Evolutionary conservation across 208 protist genomes (phyloP).

Genomic region (Leptomonas seymouri): DNA sequence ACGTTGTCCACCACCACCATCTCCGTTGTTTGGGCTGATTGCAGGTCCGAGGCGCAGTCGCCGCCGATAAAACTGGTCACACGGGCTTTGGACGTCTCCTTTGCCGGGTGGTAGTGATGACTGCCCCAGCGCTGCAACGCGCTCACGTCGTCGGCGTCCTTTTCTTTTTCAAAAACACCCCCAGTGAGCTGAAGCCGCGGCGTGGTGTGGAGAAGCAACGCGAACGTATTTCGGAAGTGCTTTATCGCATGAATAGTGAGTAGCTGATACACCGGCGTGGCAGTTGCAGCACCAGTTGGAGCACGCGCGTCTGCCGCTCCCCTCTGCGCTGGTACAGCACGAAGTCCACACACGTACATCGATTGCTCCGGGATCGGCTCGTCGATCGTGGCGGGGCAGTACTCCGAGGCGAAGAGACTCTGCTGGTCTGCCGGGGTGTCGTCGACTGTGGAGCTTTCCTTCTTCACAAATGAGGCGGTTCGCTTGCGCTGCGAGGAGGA

Average conservation of each 20-base stretch:
- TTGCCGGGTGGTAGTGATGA: background rate
- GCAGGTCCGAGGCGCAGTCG: slow-evolving; percentile 4
- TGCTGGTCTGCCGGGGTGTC: background rate
- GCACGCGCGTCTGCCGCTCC: background rate
- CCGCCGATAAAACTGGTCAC: slow-evolving; percentile 4
- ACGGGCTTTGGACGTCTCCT: background rate
- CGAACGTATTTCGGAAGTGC: slow-evolving; percentile 74
- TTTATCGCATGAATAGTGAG: slow-evolving; percentile 66
- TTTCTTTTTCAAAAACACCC: slow-evolving; percentile 51
- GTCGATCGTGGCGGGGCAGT: slow-evolving; percentile 26
- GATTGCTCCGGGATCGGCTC: slow-evolving; percentile 27
- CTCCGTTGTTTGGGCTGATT: background rate
- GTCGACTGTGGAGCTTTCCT: background rate
- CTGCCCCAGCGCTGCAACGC: slow-evolving; percentile 23
- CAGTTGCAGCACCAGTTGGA: background rate
- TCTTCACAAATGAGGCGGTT: background rate
- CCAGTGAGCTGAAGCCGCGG: slow-evolving; percentile 37
- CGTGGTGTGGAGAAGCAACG: slow-evolving; percentile 67
- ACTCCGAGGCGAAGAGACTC: slow-evolving; percentile 26
- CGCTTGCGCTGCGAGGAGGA: slow-evolving; percentile 8
- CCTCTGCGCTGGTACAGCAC: background rate
- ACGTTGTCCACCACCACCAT: slow-evolving; percentile 26
- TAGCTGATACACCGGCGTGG: slow-evolving; percentile 45
- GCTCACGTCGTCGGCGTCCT: slow-evolving; percentile 53
- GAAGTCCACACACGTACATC: slow-evolving; percentile 37